A percentile compares a stretch with the other conserved stretches of the same genome.
phyloP scores from a whole-genome alignment of 2,329 filamentous ascomycete species.

The Magnaporthiopsis incrustans region DNA sequence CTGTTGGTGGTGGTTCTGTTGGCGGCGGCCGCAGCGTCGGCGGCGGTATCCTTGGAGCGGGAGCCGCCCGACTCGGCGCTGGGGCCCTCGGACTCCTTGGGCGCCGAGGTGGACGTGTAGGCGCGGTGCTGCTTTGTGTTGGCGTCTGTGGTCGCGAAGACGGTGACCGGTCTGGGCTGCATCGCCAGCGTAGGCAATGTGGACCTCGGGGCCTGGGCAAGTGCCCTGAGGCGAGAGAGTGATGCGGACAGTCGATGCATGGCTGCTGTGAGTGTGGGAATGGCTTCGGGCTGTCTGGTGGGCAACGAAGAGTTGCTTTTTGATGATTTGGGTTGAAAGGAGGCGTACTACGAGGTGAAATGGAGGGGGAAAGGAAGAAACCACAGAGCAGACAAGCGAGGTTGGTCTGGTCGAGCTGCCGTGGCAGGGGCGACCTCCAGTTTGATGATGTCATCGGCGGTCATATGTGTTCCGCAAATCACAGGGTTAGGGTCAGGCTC shows the following conservation, averaged over 20 bases:
- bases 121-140: neutral
- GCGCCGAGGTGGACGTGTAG: slow-evolving; percentile 12
- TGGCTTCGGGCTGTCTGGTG: neutral
- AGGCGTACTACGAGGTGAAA: neutral
- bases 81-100: slow-evolving; percentile 17
- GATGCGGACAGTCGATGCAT: neutral
- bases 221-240: slow-evolving; percentile 1
- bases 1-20: slow-evolving; percentile 6
- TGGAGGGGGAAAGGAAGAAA: neutral
- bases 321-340: neutral
- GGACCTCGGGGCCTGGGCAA: neutral
- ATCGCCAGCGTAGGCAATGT: neutral
- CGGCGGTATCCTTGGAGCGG: slow-evolving; percentile 28
- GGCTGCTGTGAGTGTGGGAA: neutral
- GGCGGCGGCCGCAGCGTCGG: slow-evolving; percentile 14
- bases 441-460: neutral
- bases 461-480: neutral
- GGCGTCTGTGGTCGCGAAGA: neutral
- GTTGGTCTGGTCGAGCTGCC: neutral
- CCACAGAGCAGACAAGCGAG: neutral
- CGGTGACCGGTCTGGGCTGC: neutral
- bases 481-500: neutral
- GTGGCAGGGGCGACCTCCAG: neutral
- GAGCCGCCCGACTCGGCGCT: slow-evolving; percentile 21
- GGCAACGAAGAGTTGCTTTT: neutral